These are phyloP conservation scores for Candida nonsorbophila DNA, from an alignment of 805 yeast genomes.

Conservation along the genomic window DNA sequence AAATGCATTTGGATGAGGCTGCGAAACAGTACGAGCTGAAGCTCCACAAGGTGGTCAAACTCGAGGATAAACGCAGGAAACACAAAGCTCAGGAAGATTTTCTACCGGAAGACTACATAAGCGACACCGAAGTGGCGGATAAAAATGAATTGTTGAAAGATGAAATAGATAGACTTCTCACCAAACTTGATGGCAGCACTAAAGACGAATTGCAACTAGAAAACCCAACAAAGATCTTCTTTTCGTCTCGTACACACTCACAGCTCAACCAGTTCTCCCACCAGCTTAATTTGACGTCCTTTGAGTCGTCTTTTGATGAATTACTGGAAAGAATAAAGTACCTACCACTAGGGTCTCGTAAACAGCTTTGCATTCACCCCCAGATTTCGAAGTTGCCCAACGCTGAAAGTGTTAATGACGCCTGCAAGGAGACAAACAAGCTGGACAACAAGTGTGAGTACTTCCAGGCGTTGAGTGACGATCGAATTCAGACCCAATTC, in stretches of 20 bases:
- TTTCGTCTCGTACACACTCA: conserved; percentile 86
- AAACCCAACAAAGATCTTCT: conserved; percentile 45
- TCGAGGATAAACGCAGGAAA: conserved; percentile 8
- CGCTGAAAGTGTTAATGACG: conserved; percentile 64
- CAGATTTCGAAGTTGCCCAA: conserved; percentile 47
- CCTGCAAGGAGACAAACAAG: conserved; percentile 68
- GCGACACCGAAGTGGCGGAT: conserved; percentile 17
- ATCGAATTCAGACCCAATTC: conserved; percentile 32
- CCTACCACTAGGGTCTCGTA: conserved; percentile 75
- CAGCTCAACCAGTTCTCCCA: conserved; percentile 77
- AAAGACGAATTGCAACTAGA: conserved; percentile 13
- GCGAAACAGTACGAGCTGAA: conserved; percentile 16
- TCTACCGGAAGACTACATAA: conserved; percentile 31
- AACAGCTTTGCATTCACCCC: conserved; percentile 76
- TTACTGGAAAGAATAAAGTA: conserved; percentile 55
- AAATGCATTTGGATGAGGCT: conserved; percentile 32
- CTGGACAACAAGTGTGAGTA: conserved; percentile 19
- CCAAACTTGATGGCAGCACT: conserved; percentile 30
- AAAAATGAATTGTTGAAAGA: conserved; percentile 9
- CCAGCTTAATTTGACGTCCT: conserved; percentile 58
- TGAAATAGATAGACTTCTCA: conserved; percentile 39
- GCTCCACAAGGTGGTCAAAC: conserved; percentile 8
- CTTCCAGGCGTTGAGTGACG: conserved; percentile 15
- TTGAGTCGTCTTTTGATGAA: conserved; percentile 54
- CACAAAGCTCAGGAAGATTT: conserved; percentile 10